phyloP scores from a whole-genome alignment of 768 basidiomycete species.

The Psilocybe cyanescens region DNA sequence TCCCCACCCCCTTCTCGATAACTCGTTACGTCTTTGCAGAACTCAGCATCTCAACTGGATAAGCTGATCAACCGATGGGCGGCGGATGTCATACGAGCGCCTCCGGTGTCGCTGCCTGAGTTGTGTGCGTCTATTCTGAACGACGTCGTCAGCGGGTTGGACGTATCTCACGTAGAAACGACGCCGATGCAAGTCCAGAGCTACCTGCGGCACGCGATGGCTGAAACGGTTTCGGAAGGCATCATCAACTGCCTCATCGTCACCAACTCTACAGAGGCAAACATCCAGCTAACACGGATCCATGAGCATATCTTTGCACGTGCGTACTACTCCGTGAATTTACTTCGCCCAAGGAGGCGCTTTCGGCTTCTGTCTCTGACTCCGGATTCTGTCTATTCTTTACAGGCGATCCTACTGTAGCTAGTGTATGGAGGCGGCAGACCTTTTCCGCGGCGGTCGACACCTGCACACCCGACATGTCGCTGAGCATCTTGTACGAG shows the following conservation, averaged over 20 bases:
- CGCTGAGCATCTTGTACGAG: slow-evolving; percentile 66
- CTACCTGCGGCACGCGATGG: slow-evolving; percentile 79
- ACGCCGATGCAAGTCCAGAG: slow-evolving; percentile 78
- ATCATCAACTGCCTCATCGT: slow-evolving; percentile 87
- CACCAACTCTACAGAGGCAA: slow-evolving; percentile 84
- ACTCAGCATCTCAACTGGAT: slow-evolving; percentile 81
- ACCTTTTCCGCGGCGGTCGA: slow-evolving; percentile 90
- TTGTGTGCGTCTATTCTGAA: slow-evolving; percentile 61
- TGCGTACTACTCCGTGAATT: slow-evolving; percentile 39
- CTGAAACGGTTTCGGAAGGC: slow-evolving; percentile 76
- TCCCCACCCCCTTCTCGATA: neutral
- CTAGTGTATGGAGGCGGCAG: slow-evolving; percentile 87
- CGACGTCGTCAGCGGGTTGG: slow-evolving; percentile 60
- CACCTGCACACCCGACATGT: slow-evolving; percentile 72
- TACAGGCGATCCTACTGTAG: slow-evolving; percentile 85
- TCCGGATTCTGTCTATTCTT: slow-evolving; percentile 1
- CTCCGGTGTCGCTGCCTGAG: slow-evolving; percentile 53
- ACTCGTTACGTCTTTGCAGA: slow-evolving; percentile 45
- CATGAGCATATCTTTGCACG: slow-evolving; percentile 88
- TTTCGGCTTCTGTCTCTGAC: neutral
- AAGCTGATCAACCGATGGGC: slow-evolving; percentile 89
- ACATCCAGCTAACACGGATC: slow-evolving; percentile 81
- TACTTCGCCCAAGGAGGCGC: neutral
- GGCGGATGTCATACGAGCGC: slow-evolving; percentile 67
- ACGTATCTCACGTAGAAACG: slow-evolving; percentile 45